Percentiles rank a stretch among this genome's conserved stretches.
Evolutionary conservation across 2,329 filamentous ascomycete species (phyloP).

Genomic region (Dothideomycetes sp.): DNA sequence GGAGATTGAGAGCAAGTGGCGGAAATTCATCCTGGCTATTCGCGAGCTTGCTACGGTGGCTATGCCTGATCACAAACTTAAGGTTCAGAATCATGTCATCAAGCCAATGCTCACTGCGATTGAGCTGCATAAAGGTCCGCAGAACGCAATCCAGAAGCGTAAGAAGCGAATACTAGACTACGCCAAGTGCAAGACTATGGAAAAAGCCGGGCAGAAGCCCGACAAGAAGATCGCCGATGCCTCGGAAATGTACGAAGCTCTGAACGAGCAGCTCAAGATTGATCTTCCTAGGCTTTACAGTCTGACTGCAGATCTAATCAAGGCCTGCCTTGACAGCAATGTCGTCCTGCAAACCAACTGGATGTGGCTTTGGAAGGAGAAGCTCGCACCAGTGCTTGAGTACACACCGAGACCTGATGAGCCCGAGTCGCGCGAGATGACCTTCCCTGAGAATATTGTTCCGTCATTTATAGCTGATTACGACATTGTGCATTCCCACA

Average conservation of each 20-base stretch:
- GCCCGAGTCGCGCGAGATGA: neutral
- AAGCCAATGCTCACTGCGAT: constrained; percentile 72
- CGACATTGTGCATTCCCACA: constrained; percentile 60
- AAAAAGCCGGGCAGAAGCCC: constrained; percentile 70
- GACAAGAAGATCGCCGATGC: constrained; percentile 77
- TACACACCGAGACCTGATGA: constrained; percentile 32
- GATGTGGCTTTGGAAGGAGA: constrained; percentile 75
- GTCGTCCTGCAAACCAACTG: constrained; percentile 74
- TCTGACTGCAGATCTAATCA: constrained; percentile 73
- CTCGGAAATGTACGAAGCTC: constrained; percentile 77
- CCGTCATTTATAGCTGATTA: constrained; percentile 71
- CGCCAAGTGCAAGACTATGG: constrained; percentile 66
- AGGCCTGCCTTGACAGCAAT: constrained; percentile 72
- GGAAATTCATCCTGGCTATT: constrained; percentile 77
- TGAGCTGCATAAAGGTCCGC: constrained; percentile 70
- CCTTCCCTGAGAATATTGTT: constrained; percentile 58
- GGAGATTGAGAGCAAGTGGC: constrained; percentile 89
- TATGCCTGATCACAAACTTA: constrained; percentile 64
- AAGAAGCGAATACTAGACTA: constrained; percentile 88
- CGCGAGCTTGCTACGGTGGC: constrained; percentile 75
- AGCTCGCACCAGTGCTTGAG: constrained; percentile 64
- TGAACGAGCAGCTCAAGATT: constrained; percentile 88
- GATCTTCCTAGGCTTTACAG: constrained; percentile 77
- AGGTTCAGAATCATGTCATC: constrained; percentile 73
- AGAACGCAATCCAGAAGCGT: constrained; percentile 85